These are phyloP conservation scores for Trichosporon inkin DNA, from an alignment of 1,284 basidiomycete genomes.

Conservation along the genomic window DNA sequence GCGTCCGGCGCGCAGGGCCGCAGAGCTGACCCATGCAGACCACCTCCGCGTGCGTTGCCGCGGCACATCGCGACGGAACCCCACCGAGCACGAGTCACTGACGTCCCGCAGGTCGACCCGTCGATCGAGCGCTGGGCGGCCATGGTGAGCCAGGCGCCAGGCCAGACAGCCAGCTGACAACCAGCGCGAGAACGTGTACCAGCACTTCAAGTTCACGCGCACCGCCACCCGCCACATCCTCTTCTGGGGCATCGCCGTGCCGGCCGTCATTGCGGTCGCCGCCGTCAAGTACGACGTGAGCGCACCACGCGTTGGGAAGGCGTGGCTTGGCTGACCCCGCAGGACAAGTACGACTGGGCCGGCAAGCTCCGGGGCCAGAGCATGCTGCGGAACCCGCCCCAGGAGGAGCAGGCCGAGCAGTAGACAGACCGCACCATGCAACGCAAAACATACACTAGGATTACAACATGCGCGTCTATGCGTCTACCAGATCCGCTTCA, in stretches of 20 bases:
- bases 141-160: constrained; percentile 59
- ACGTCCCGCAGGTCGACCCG: constrained; percentile 62
- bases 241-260: constrained; percentile 39
- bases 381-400: constrained; percentile 27
- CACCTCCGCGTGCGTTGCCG: constrained; percentile 38
- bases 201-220: constrained; percentile 71
- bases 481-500: constrained; percentile 77
- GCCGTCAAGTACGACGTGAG: constrained; percentile 41
- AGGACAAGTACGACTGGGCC: constrained; percentile 41
- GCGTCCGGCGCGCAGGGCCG: background rate
- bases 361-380: constrained; percentile 42
- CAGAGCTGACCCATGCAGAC: constrained; percentile 27
- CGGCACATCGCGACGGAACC: background rate
- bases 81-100: background rate
- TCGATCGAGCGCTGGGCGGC: constrained; percentile 72
- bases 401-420: constrained; percentile 15
- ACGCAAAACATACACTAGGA: constrained; percentile 18
- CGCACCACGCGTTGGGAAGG: background rate
- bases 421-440: constrained; percentile 22
- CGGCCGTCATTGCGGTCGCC: constrained; percentile 34
- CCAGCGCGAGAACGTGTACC: constrained; percentile 73
- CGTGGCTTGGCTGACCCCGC: background rate
- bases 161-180: background rate
- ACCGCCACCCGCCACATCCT: constrained; percentile 52
- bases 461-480: constrained; percentile 12